Conservation (phyloP, 345 rosid species). For the Murraya paniculata region DNA sequence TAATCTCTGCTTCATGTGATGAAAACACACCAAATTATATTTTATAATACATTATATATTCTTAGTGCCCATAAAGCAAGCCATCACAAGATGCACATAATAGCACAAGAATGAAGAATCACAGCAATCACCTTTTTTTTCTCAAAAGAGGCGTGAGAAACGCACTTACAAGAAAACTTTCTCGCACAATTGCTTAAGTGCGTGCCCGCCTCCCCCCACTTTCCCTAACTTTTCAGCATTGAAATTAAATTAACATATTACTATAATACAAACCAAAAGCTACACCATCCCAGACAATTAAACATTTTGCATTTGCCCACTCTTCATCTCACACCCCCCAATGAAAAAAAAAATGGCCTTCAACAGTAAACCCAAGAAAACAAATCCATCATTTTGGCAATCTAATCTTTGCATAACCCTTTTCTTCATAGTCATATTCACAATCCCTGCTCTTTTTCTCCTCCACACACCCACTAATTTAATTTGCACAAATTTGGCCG, state of each 20-base stretch:
- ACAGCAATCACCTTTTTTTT: neutral
- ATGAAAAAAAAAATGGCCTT: conserved; percentile 41
- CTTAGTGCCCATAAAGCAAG: conserved; percentile 6
- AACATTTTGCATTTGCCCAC: neutral
- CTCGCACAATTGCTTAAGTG: conserved; percentile 21
- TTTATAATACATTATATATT: too few relatives aligned
- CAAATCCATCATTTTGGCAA: conserved; percentile 26
- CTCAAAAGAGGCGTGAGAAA: conserved; percentile 36
- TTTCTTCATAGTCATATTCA: conserved; percentile 78
- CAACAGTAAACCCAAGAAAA: conserved; percentile 54
- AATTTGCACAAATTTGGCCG: conserved; percentile 28
- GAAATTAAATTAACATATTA: neutral
- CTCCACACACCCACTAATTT: conserved; percentile 50
- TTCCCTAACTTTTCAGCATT: conserved; percentile 11
- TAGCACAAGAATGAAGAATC: neutral
- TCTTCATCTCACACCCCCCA: neutral
- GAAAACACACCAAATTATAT: neutral
- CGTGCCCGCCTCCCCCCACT: conserved; percentile 29
- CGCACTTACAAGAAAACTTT: conserved; percentile 24
- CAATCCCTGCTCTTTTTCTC: conserved; percentile 77
- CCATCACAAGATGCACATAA: neutral
- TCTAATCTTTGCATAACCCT: conserved; percentile 57
- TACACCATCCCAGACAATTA: neutral
- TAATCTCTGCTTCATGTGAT: neutral
- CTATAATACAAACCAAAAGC: neutral